Percentiles rank a stretch among this genome's conserved stretches.
Evolutionary conservation across 2,329 filamentous ascomycete genomes (phyloP).

Genomic region (Moelleriella libera): DNA sequence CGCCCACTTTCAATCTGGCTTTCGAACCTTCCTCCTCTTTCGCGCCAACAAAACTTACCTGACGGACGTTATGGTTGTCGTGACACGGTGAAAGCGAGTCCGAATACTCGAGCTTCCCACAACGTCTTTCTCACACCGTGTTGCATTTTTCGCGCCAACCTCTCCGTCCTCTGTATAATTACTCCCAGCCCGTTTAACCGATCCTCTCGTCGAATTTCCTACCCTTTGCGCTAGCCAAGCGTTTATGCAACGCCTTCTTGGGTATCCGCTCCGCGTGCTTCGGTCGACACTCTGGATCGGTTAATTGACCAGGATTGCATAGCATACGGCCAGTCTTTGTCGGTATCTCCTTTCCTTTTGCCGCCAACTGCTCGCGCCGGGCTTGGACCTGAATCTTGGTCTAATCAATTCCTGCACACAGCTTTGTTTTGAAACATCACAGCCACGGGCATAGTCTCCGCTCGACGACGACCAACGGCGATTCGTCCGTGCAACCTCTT

Average conservation of each 20-base stretch:
- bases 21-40: too few relatives aligned
- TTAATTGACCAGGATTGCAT: not conserved
- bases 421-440: not conserved
- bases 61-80: too few relatives aligned
- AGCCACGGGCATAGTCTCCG: not conserved
- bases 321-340: not conserved
- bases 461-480: not conserved
- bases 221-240: not conserved
- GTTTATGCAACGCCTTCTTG: not conserved
- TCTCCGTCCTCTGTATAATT: not conserved
- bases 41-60: too few relatives aligned
- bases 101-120: too few relatives aligned
- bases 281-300: not conserved
- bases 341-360: not conserved
- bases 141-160: not conserved
- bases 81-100: too few relatives aligned
- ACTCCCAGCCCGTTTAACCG: not conserved
- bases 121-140: too few relatives aligned
- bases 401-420: not conserved
- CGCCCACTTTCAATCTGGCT: too few relatives aligned
- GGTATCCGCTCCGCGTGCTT: not conserved
- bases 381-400: not conserved
- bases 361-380: too few relatives aligned
- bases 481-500: not conserved
- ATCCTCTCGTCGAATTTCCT: not conserved